Conservation (phyloP, 1,284 basidiomycete species). For the Naganishia liquefaciens region DNA sequence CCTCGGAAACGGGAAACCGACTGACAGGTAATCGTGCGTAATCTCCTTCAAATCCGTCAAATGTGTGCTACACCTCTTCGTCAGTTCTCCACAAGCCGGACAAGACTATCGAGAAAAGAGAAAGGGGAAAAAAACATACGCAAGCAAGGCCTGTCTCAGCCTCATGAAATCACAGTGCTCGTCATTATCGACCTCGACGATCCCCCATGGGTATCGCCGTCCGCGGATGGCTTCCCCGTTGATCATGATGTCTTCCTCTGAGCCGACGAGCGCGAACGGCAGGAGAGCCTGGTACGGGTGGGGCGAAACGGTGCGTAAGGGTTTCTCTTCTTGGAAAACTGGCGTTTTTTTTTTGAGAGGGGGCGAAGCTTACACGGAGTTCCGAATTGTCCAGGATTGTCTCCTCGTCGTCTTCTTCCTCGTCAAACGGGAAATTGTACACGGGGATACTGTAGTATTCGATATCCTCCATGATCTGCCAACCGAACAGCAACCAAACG, state of each 20-base stretch:
- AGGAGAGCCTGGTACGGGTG: conserved; percentile 65
- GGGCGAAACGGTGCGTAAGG: neutral
- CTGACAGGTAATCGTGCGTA: conserved; percentile 76
- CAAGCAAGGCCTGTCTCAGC: conserved; percentile 83
- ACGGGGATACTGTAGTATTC: conserved; percentile 98
- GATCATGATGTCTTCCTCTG: conserved; percentile 92
- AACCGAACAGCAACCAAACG: too few relatives aligned
- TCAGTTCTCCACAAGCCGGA: neutral
- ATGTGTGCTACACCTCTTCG: conserved; percentile 68
- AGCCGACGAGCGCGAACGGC: conserved; percentile 97
- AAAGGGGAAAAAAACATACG: conserved; percentile 58
- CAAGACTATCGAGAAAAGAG: too few relatives aligned
- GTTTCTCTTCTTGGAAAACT: conserved; percentile 1
- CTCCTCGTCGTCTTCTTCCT: conserved; percentile 98
- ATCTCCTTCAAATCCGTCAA: conserved; percentile 87
- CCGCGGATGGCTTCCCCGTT: conserved; percentile 89
- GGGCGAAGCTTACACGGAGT: conserved; percentile 64
- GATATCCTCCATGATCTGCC: conserved; percentile 97
- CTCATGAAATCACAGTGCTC: conserved; percentile 97
- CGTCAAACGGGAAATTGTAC: conserved; percentile 99
- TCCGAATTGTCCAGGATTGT: conserved; percentile 97
- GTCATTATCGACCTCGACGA: conserved; percentile 97
- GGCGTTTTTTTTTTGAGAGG: neutral
- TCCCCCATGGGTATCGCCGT: conserved; percentile 94
- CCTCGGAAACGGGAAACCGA: conserved; percentile 58